Percentiles rank a stretch among this genome's conserved stretches.
phyloP scores from a whole-genome alignment of 495 filamentous ascomycete species.

The Apodospora peruviana region DNA sequence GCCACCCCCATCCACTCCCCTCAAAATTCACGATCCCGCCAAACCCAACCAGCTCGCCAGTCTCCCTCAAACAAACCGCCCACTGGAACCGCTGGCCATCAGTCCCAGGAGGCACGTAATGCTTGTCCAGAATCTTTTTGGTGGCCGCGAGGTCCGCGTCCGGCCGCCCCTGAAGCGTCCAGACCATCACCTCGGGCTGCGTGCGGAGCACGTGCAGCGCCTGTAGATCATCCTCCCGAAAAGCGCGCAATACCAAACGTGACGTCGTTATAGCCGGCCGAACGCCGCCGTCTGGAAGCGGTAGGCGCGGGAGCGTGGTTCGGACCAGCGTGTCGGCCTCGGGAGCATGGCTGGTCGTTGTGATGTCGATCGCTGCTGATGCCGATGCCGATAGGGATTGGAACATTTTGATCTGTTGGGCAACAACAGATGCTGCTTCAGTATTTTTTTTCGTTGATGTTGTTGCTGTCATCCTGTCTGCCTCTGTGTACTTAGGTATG shows the following conservation, averaged over 20 bases:
- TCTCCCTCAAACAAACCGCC: conserved; percentile 31
- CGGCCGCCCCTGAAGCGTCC: conserved; percentile 27
- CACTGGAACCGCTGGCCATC: conserved; percentile 31
- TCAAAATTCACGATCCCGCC: conserved; percentile 28
- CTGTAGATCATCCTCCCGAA: conserved; percentile 30
- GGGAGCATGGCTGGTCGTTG: not conserved
- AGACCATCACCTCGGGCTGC: conserved; percentile 48
- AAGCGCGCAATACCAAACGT: conserved; percentile 39
- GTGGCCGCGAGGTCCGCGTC: conserved; percentile 34
- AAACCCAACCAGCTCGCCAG: conserved; percentile 34
- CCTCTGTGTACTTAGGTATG: too few species aligned
- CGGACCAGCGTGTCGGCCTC: conserved; percentile 10
- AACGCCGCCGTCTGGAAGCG: conserved; percentile 21
- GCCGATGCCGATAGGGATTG: too few species aligned
- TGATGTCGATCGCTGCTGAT: not conserved
- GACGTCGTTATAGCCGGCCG: conserved; percentile 31
- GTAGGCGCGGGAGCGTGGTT: conserved; percentile 28
- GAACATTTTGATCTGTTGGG: too few species aligned
- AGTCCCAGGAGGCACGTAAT: conserved; percentile 26
- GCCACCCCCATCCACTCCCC: conserved; percentile 30
- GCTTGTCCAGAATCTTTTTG: conserved; percentile 19
- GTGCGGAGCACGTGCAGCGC: conserved; percentile 35
- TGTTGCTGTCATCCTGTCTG: too few species aligned
- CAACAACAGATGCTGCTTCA: too few species aligned
- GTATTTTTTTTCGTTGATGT: too few species aligned